Evolutionary conservation across 2,329 filamentous ascomycete genomes (phyloP).

Genomic region (Pseudogymnoascus sp.): DNA sequence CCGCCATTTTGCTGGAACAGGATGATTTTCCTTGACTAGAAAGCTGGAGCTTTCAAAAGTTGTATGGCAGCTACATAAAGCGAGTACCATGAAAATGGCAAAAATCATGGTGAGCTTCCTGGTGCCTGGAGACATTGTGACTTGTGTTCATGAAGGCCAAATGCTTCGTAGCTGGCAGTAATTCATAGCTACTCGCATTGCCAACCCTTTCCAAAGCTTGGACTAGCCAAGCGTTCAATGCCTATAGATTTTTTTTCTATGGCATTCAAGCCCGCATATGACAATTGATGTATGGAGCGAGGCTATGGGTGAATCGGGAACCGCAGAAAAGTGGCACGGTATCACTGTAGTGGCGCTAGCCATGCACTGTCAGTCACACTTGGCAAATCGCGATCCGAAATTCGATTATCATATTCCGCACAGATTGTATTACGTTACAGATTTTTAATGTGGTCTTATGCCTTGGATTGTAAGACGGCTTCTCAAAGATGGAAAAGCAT

Average conservation of each 20-base stretch:
- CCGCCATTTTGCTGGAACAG: slow-evolving; percentile 43
- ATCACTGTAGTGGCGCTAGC: neutral
- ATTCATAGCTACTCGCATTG: neutral
- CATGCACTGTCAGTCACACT: neutral
- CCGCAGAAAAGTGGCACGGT: neutral
- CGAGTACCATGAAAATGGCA: neutral
- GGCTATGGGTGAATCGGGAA: neutral
- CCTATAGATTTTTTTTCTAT: neutral
- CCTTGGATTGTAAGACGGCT: neutral
- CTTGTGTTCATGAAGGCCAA: neutral
- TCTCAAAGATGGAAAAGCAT: neutral
- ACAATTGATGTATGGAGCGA: neutral
- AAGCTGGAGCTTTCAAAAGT: neutral
- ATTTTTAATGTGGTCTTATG: neutral
- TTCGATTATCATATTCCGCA: neutral
- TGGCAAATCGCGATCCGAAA: neutral
- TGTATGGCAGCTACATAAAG: neutral
- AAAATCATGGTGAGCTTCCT: neutral
- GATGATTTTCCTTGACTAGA: slow-evolving; percentile 46
- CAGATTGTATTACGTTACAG: neutral
- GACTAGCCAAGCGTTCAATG: neutral
- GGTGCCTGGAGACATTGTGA: neutral
- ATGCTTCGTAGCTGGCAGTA: neutral
- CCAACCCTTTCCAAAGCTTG: neutral
- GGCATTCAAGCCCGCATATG: neutral